Evolutionary conservation across 768 basidiomycete genomes (phyloP).

Genomic region (Lentinula guzmanii): DNA sequence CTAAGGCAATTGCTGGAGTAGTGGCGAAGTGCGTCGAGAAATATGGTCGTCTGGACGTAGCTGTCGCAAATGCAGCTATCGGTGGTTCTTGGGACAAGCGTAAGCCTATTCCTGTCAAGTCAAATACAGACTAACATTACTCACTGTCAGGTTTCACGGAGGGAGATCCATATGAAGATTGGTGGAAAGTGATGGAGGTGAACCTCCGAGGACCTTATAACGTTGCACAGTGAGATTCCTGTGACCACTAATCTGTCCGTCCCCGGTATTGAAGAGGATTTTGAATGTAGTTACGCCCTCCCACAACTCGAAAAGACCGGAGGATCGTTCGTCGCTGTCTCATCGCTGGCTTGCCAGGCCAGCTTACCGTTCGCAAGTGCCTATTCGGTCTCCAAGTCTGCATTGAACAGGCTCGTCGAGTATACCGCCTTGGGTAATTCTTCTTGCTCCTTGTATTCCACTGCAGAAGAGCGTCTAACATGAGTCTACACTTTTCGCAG

Average conservation of each 20-base stretch:
- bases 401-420: conserved; percentile 8
- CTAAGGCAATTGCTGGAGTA: conserved; percentile 14
- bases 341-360: conserved; percentile 7
- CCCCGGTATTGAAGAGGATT: not conserved
- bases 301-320: conserved; percentile 9
- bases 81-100: conserved; percentile 13
- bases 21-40: conserved; percentile 14
- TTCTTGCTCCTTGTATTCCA: not conserved
- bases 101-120: not conserved
- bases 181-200: conserved; percentile 17
- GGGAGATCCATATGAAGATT: conserved; percentile 13
- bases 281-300: conserved; percentile 2
- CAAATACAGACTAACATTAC: not conserved
- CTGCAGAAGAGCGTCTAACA: not conserved
- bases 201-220: conserved; percentile 18
- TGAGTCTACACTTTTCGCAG: not conserved
- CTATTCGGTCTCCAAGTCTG: conserved; percentile 11
- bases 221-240: conserved; percentile 12
- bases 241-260: not conserved
- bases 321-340: conserved; percentile 10
- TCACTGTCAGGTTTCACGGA: conserved; percentile 10
- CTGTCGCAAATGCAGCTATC: conserved; percentile 21
- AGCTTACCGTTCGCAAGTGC: conserved; percentile 12
- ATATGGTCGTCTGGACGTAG: conserved; percentile 22
- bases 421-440: conserved; percentile 2